phyloP scores from a whole-genome alignment of 2,329 filamentous ascomycete genomes.

The Dryadomyces quercivorus region DNA sequence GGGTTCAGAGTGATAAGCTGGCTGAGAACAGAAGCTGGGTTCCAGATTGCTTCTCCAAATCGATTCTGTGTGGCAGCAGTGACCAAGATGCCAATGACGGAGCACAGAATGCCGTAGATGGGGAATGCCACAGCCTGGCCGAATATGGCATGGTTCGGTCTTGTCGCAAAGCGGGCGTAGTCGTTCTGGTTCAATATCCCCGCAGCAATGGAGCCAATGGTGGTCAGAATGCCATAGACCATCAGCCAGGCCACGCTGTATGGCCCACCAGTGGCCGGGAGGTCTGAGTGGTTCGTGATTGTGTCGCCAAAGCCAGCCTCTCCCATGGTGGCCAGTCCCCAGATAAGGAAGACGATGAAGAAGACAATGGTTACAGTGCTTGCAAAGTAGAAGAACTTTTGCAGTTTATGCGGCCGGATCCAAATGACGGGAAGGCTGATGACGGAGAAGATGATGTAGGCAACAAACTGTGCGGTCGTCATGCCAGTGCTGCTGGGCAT shows the following conservation, averaged over 20 bases:
- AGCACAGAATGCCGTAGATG: conserved; percentile 24
- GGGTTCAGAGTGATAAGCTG: conserved; percentile 21
- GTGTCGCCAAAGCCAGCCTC: conserved; percentile 1
- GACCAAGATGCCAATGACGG: conserved; percentile 25
- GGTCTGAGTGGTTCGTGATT: conserved; percentile 1
- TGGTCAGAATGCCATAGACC: conserved; percentile 24
- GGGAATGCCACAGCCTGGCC: conserved; percentile 26
- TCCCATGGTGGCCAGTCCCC: conserved; percentile 17
- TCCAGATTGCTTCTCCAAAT: conserved; percentile 26
- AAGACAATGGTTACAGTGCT: conserved; percentile 18
- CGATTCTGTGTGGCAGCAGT: conserved; percentile 16
- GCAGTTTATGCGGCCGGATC: conserved; percentile 28
- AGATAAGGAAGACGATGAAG: conserved; percentile 21
- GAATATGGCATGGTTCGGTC: conserved; percentile 26
- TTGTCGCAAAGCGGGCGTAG: conserved; percentile 27
- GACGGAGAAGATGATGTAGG: conserved; percentile 17
- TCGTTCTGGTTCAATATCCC: conserved; percentile 32
- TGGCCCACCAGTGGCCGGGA: conserved; percentile 9
- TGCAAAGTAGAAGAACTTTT: conserved; percentile 17
- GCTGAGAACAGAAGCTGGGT: conserved; percentile 26
- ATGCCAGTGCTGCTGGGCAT: conserved; percentile 18
- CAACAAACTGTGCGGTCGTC: conserved; percentile 16
- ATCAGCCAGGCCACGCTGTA: conserved; percentile 20
- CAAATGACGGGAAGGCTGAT: conserved; percentile 26
- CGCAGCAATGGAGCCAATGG: conserved; percentile 29